Percentiles rank a stretch among this genome's conserved stretches.
These are phyloP conservation scores for Talaromyces marneffei DNA, from an alignment of 2,329 filamentous ascomycete genomes.

Conservation along the genomic window DNA sequence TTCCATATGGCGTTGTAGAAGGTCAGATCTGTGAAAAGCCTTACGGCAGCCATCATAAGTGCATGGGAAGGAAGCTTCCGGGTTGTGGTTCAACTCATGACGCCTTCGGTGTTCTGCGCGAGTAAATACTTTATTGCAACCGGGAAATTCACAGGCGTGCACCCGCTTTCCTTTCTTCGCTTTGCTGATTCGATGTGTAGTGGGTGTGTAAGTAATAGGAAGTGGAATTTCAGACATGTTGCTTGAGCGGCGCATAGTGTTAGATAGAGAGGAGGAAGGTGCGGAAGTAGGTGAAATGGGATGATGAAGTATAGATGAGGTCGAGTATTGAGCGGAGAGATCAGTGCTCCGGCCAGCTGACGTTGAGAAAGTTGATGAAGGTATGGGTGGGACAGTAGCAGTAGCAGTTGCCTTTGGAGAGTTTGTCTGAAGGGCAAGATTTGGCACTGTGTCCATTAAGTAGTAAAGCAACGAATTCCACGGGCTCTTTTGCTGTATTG, in stretches of 20 bases:
- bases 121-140: slow-evolving; percentile 47
- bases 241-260: slow-evolving; percentile 22
- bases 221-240: slow-evolving; percentile 27
- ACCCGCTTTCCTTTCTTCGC: slow-evolving; percentile 50
- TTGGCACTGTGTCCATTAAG: slow-evolving; percentile 2
- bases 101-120: slow-evolving; percentile 46
- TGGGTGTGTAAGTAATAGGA: slow-evolving; percentile 44
- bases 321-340: neutral
- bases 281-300: slow-evolving; percentile 1
- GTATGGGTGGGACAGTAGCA: neutral
- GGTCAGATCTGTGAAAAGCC: slow-evolving; percentile 44
- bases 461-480: neutral
- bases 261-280: slow-evolving; percentile 4
- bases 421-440: neutral
- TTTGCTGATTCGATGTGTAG: slow-evolving; percentile 47
- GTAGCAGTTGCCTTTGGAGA: neutral
- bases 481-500: neutral
- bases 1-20: slow-evolving; percentile 45
- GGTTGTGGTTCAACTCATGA: slow-evolving; percentile 48
- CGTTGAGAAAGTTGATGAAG: neutral
- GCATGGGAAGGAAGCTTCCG: slow-evolving; percentile 42
- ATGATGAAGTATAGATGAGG: neutral
- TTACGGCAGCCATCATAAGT: slow-evolving; percentile 41
- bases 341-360: neutral
- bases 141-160: slow-evolving; percentile 43